phyloP scores from a whole-genome alignment of 768 basidiomycete species.

The Tylopilus intermedius region DNA sequence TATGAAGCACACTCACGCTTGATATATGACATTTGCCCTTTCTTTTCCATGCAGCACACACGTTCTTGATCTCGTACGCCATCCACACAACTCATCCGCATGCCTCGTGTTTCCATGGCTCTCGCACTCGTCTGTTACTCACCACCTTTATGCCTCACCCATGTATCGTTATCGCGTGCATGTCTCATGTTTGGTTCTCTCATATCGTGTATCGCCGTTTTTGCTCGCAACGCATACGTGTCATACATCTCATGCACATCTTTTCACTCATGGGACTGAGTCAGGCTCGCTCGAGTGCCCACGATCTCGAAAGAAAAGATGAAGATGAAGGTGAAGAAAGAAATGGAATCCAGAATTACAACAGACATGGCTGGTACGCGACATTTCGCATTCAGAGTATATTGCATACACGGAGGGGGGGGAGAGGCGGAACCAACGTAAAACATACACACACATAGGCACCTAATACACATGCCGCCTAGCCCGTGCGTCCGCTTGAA shows the following conservation, averaged over 20 bases:
- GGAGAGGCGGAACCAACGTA: not conserved
- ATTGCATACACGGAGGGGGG: constrained; percentile 5
- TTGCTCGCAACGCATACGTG: not conserved
- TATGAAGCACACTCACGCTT: constrained; percentile 9
- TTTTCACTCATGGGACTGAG: not conserved
- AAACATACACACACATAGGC: too few relatives aligned
- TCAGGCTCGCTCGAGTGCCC: not conserved
- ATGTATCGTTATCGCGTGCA: not conserved
- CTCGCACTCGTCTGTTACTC: not conserved
- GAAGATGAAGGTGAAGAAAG: not conserved
- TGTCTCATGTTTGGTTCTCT: not conserved
- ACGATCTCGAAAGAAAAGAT: too few relatives aligned
- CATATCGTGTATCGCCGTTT: not conserved
- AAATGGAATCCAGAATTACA: constrained; percentile 18
- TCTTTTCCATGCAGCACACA: constrained; percentile 2
- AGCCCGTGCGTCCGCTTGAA: not conserved
- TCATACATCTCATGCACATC: not conserved
- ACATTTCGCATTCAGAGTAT: constrained; percentile 6
- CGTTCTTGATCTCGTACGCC: not conserved
- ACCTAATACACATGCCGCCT: not conserved
- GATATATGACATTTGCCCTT: not conserved
- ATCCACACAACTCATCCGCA: not conserved
- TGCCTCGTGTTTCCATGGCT: not conserved
- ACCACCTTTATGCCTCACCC: constrained; percentile 1
- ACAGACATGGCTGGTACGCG: constrained; percentile 14